Evolutionary conservation across 257 asterid genomes (phyloP).

Genomic region (Solanum verrucosum): DNA sequence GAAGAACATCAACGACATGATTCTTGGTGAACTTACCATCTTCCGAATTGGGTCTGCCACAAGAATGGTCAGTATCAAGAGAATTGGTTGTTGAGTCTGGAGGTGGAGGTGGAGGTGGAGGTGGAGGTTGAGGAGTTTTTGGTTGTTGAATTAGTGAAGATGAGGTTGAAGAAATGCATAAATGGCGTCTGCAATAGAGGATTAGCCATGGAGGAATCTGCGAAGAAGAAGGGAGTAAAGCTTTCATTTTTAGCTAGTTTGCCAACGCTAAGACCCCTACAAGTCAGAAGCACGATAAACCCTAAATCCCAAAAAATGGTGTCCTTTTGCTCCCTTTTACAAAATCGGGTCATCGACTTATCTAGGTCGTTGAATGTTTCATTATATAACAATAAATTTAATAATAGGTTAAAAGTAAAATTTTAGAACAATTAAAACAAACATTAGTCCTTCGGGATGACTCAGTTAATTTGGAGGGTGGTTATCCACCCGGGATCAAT

Average conservation of each 20-base stretch:
- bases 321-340: not conserved
- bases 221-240: not conserved
- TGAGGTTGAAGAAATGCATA: not conserved
- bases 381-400: no score
- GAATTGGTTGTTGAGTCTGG: not conserved
- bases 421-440: no score
- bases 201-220: not conserved
- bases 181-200: not conserved
- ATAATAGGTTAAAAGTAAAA: no score
- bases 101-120: not conserved
- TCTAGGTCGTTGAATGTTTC: no score
- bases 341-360: not conserved
- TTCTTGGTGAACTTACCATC: constrained; percentile 6
- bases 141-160: not conserved
- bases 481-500: no score
- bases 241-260: not conserved
- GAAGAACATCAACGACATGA: constrained; percentile 33
- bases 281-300: not conserved
- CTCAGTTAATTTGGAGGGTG: no score
- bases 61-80: not conserved
- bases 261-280: not conserved
- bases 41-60: constrained; percentile 10
- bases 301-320: not conserved
- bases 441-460: no score
- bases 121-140: not conserved